Evolutionary conservation across 495 filamentous ascomycete species (phyloP).

Genomic region (Sporormia fimetaria): DNA sequence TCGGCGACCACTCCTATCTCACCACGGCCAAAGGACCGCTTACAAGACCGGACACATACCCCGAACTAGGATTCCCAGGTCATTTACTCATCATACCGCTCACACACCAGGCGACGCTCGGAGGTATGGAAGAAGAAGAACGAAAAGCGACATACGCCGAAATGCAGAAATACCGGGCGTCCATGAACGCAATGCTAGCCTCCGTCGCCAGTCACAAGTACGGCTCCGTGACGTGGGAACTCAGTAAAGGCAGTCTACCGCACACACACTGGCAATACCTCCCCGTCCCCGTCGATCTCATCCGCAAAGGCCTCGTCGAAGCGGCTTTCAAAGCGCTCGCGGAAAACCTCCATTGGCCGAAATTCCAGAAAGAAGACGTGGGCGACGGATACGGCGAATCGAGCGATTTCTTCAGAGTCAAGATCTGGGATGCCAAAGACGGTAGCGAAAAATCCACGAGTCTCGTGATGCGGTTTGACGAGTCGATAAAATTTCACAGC

Average conservation of each 20-base stretch:
- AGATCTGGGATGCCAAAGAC: conserved; percentile 55
- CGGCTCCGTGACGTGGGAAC: conserved; percentile 83
- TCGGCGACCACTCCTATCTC: conserved; percentile 74
- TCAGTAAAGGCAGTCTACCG: conserved; percentile 63
- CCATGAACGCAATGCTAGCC: conserved; percentile 58
- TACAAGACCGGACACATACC: conserved; percentile 53
- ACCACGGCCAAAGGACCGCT: conserved; percentile 89
- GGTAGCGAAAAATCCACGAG: conserved; percentile 33
- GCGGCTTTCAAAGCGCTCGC: conserved; percentile 77
- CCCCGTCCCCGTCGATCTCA: conserved; percentile 54
- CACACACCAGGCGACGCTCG: conserved; percentile 58
- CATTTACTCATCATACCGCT: conserved; percentile 90
- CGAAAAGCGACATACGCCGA: conserved; percentile 52
- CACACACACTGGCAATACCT: conserved; percentile 94
- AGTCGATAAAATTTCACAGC: conserved; percentile 47
- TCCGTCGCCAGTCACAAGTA: conserved; percentile 41
- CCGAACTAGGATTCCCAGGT: conserved; percentile 59
- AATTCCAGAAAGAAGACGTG: conserved; percentile 31
- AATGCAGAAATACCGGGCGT: conserved; percentile 64
- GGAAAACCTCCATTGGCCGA: conserved; percentile 60
- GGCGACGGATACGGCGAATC: conserved; percentile 37
- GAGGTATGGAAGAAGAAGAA: conserved; percentile 47
- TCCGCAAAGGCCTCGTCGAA: conserved; percentile 59
- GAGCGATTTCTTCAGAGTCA: conserved; percentile 75
- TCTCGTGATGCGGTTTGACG: conserved; percentile 42